Conservation (phyloP, 176 grass and related monocot genomes). For the Poa annua region DNA sequence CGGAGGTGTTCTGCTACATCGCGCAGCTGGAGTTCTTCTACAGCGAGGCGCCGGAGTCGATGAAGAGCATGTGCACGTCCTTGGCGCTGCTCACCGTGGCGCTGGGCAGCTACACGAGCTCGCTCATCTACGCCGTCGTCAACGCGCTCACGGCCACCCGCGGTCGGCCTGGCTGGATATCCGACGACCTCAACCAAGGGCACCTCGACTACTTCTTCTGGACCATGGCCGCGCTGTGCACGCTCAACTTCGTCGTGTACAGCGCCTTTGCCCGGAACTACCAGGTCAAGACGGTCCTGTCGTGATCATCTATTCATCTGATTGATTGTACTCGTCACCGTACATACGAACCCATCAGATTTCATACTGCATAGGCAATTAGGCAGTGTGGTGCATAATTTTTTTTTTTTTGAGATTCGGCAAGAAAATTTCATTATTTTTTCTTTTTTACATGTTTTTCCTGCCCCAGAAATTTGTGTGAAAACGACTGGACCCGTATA, state of each 20-base stretch:
- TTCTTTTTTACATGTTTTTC: no score
- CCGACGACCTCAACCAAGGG: constrained; percentile 64
- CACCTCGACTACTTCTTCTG: constrained; percentile 77
- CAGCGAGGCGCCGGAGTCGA: constrained; percentile 68
- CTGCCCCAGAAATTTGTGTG: no score
- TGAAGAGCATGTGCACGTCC: constrained; percentile 77
- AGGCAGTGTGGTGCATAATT: not conserved
- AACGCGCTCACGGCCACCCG: constrained; percentile 35
- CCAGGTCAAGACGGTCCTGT: constrained; percentile 71
- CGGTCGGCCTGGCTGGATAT: constrained; percentile 58
- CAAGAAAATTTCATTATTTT: no score
- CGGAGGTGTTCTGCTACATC: constrained; percentile 71
- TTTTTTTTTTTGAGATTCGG: no score
- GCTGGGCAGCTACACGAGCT: constrained; percentile 73
- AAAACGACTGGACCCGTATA: not conserved
- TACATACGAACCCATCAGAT: not conserved
- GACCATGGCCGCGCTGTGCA: constrained; percentile 49
- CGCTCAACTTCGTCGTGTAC: constrained; percentile 63
- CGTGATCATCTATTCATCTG: constrained; percentile 12
- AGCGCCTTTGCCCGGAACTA: constrained; percentile 68
- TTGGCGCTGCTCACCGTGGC: constrained; percentile 64
- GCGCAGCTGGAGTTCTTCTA: constrained; percentile 88
- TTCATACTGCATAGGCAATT: not conserved
- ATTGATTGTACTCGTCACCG: not conserved
- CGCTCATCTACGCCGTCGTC: constrained; percentile 58